Conservation (phyloP, 345 rosid genomes). For the Adansonia digitata region DNA sequence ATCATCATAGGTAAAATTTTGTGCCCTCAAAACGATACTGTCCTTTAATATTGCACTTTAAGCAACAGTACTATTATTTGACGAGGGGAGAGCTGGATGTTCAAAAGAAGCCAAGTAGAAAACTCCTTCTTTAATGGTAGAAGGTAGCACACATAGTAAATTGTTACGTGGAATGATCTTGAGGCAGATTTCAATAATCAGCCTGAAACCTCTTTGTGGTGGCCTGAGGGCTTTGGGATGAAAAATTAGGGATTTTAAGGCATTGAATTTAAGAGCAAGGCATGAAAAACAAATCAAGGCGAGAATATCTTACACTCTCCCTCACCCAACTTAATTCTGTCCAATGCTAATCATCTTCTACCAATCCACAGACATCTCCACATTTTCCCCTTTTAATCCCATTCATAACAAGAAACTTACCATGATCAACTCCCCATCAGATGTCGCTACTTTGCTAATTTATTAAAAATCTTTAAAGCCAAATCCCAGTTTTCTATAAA, state of each 20-base stretch:
- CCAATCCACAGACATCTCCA: background rate
- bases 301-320: background rate
- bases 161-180: background rate
- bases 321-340: background rate
- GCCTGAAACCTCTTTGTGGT: background rate
- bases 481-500: background rate
- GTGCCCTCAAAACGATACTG: background rate
- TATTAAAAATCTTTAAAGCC: background rate
- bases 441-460: background rate
- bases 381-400: background rate
- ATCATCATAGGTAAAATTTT: background rate
- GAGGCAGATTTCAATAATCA: background rate
- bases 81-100: background rate
- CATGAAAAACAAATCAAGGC: background rate
- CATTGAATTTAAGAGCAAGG: background rate
- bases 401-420: background rate
- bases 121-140: background rate
- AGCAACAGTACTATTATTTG: background rate
- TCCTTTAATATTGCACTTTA: background rate
- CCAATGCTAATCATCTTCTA: background rate
- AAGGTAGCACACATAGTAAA: background rate
- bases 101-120: background rate
- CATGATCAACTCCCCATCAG: background rate
- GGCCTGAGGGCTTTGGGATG: background rate
- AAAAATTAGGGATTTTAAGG: background rate